Evolutionary conservation across 306 rosid genomes (phyloP).

Genomic region (Malus sylvestris): DNA sequence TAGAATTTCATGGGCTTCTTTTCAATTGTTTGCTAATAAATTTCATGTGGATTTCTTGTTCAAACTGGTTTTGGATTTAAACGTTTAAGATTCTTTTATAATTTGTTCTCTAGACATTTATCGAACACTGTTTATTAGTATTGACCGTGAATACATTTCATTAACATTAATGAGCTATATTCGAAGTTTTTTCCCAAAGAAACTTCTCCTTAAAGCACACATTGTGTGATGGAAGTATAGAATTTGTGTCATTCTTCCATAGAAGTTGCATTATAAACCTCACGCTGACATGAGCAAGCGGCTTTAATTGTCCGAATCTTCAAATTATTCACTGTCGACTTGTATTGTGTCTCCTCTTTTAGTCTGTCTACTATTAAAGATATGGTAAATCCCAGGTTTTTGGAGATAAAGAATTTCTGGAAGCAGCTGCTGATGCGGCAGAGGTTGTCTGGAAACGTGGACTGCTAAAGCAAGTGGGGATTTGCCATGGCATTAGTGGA

Average conservation of each 20-base stretch:
- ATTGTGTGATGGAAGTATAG: neutral
- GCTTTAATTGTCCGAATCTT: neutral
- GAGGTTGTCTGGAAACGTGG: slow-evolving; percentile 60
- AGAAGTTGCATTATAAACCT: neutral
- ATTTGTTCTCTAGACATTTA: neutral
- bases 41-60: neutral
- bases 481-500: slow-evolving; percentile 74
- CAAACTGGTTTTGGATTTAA: neutral
- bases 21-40: neutral
- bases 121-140: neutral
- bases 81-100: neutral
- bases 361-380: neutral
- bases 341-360: neutral
- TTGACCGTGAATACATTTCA: neutral
- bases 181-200: neutral
- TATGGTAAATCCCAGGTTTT: slow-evolving; percentile 32
- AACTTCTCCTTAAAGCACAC: neutral
- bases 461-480: slow-evolving; percentile 53
- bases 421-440: slow-evolving; percentile 62
- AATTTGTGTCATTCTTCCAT: no score
- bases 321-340: neutral
- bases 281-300: neutral
- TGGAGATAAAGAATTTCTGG: slow-evolving; percentile 46
- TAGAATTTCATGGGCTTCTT: no score
- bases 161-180: neutral